Evolutionary conservation across 2,329 filamentous ascomycete genomes (phyloP), one percentile per base, ranked within the genome.

Genomic region (Microdochium paspali): DNA sequence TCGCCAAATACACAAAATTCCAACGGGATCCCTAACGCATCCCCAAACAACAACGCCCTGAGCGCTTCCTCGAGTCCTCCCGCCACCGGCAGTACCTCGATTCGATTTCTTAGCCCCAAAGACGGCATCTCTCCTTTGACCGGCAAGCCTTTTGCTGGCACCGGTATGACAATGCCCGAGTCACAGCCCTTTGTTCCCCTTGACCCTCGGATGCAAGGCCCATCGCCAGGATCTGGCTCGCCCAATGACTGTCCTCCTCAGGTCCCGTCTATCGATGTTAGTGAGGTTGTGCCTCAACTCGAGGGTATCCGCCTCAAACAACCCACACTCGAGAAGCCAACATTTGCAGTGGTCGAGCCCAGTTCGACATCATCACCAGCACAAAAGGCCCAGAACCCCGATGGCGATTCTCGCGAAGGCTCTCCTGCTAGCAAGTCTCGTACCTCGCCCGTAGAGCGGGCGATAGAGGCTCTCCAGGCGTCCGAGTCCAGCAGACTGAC

Each of bases 251-350:
- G 63, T 20, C 62, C 65, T 42, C 60, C 60, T 4, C 66, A 62
- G 15, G 60, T 71, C 1, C 69, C 72, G 3, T 68, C 74, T 24
- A 77, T 82, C 45, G 79, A 82, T 49, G 73, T 82, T 10, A 70
- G 74, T 40, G 71, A 75, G 50, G 74, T 81, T 24, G 72, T 80
- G 53, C 76, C 77, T 3, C 72, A 73, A 25, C 63, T 82, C n/a
- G 79, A 82, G 56, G 77, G 79, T 6, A 76, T 82, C 45, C 70
- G 73, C 1, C 68, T 82, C 53, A 79, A 73, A 58, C 68, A 72
- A 4, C 71, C 70, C 13, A 76, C 76, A 1, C 65, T 81, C 13
- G 69, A 74, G 55, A 73, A 66, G 53, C 55, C 69, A 31, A 79
- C 76, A 3, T 80, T 79, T 51, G 67, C 63, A n/a, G 64, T 71